Conservation (phyloP, 306 rosid species). For the Cicer arietinum region DNA sequence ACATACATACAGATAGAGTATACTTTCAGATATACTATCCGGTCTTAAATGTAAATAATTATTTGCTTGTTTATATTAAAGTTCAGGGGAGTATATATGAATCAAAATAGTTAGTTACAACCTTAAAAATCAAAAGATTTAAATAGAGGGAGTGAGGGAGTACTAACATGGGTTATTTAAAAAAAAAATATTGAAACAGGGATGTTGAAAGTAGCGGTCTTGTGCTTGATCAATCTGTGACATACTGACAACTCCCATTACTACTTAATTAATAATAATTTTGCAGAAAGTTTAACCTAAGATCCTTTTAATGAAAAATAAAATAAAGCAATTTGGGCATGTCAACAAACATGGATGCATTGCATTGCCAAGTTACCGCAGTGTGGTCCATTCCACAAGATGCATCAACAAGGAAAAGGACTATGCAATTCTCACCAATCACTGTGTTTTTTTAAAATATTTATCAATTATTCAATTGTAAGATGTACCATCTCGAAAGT, state of each 20-base stretch:
- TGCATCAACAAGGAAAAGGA: slow-evolving; percentile 11
- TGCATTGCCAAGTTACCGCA: slow-evolving; percentile 2
- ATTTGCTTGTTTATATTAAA: too few species aligned
- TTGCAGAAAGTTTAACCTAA: neutral
- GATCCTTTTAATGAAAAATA: slow-evolving; percentile 18
- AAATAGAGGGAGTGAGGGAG: neutral
- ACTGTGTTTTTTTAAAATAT: neutral
- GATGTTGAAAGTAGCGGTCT: slow-evolving; percentile 27
- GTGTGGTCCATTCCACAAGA: neutral
- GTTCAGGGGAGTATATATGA: neutral
- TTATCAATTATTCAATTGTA: slow-evolving; percentile 19
- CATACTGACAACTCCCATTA: slow-evolving; percentile 30
- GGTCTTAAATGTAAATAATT: too few species aligned
- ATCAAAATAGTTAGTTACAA: neutral
- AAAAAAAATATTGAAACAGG: neutral
- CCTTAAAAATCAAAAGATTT: slow-evolving; percentile 12
- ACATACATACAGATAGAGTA: neutral
- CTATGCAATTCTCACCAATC: neutral
- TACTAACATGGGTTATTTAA: too few species aligned
- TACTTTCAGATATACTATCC: neutral
- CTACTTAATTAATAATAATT: neutral
- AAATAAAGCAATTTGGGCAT: slow-evolving; percentile 34
- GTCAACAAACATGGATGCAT: slow-evolving; percentile 15
- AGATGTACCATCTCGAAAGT: slow-evolving; percentile 22
- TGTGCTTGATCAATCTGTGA: slow-evolving; percentile 33